Conservation (phyloP, 306 rosid genomes). For the Glycine soja region DNA sequence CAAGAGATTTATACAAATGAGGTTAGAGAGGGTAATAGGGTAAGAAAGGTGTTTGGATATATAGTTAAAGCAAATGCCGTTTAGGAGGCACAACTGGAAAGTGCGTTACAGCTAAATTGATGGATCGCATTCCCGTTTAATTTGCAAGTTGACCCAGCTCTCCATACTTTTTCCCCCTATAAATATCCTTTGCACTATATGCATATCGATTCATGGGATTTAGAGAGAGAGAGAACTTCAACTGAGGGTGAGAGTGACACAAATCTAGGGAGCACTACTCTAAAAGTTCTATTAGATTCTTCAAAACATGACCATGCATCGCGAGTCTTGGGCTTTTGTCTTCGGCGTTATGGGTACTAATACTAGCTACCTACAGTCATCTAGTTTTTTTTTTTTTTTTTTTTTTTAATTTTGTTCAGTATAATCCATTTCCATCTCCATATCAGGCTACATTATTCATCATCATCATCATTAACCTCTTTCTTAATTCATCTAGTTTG, state of each 20-base stretch:
- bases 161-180: constrained; percentile 42
- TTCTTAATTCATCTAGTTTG: background rate
- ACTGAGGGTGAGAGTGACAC: constrained; percentile 9
- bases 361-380: background rate
- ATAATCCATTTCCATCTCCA: constrained; percentile 1
- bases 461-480: background rate
- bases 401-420: background rate
- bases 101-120: constrained; percentile 40
- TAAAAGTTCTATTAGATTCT: constrained; percentile 30
- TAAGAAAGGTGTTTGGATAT: constrained; percentile 32
- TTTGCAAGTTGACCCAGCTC: constrained; percentile 47
- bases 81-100: constrained; percentile 63
- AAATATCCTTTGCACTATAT: constrained; percentile 39
- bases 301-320: constrained; percentile 59
- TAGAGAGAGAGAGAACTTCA: constrained; percentile 44
- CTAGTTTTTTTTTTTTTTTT: background rate
- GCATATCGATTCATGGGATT: constrained; percentile 45
- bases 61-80: background rate
- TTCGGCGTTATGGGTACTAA: constrained; percentile 82
- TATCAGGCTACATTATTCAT: background rate
- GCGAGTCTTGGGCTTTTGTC: constrained; percentile 60
- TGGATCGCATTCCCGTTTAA: constrained; percentile 37
- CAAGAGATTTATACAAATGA: constrained; percentile 38
- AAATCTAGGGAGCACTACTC: constrained; percentile 6
- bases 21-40: constrained; percentile 49